phyloP scores from a whole-genome alignment of 768 basidiomycete genomes.

The Suillus subluteus region DNA sequence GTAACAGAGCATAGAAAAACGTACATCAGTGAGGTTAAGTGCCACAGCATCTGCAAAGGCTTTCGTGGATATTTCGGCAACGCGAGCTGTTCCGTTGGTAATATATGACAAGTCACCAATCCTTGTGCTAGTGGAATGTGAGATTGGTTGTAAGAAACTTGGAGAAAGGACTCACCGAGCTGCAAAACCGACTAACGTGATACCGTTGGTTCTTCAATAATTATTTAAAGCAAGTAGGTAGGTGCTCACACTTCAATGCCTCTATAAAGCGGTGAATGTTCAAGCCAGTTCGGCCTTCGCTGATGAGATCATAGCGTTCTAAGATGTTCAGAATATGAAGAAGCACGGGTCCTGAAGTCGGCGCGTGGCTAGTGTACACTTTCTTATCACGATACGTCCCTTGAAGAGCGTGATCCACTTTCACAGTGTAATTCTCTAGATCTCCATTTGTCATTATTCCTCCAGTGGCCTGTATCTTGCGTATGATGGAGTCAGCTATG shows the following conservation, averaged over 20 bases:
- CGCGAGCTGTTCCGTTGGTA: slow-evolving; percentile 53
- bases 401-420: slow-evolving; percentile 71
- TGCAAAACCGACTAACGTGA: slow-evolving; percentile 60
- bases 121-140: slow-evolving; percentile 60
- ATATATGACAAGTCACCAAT: slow-evolving; percentile 76
- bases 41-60: slow-evolving; percentile 63
- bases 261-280: slow-evolving; percentile 85
- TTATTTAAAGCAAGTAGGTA: slow-evolving; percentile 14
- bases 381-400: slow-evolving; percentile 78
- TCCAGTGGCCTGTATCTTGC: slow-evolving; percentile 69
- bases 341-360: slow-evolving; percentile 88
- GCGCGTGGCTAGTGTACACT: slow-evolving; percentile 84
- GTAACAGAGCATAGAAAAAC: slow-evolving; percentile 27
- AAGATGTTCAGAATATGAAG: slow-evolving; percentile 91
- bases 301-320: slow-evolving; percentile 65
- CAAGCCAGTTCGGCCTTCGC: slow-evolving; percentile 57
- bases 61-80: slow-evolving; percentile 71
- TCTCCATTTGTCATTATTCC: slow-evolving; percentile 83
- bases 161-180: slow-evolving; percentile 45
- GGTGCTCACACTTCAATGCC: slow-evolving; percentile 72
- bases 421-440: slow-evolving; percentile 68
- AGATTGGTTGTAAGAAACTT: neutral
- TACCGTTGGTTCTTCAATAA: slow-evolving; percentile 15
- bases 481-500: slow-evolving; percentile 79
- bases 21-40: slow-evolving; percentile 81